Base-by-base conservation (phyloP, 108 stramenopile genomes). In the Pseudonitzschia pungens region DNA sequence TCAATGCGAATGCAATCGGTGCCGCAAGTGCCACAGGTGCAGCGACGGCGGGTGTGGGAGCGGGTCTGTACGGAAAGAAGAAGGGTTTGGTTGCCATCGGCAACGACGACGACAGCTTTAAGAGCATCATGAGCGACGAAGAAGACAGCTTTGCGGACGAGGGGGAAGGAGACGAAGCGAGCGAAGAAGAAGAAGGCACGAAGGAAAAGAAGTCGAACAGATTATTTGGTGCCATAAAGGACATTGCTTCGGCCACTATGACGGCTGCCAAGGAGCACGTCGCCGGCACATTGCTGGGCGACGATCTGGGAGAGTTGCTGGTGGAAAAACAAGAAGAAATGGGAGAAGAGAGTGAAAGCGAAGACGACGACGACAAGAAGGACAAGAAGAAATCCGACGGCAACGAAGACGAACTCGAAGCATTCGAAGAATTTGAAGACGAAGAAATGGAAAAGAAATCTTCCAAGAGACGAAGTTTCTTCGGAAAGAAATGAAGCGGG, bases 231-330 rank as follows among this genome's bases (percentile, higher is more conserved):
- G 26, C 68, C 22, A 15, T 82, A 0, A 63, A 51, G 20, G 69
- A 69, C 40, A 52, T 76, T 22, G 81, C 58, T 7, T n/a, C 81
- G 11, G 77, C 81, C 22, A 68, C 73, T 22, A 27, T 41, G 16
- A 71, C 78, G 4, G 76, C 71, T 4, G 84, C 78, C 70, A 82
- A 84, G 71, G 83, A 84, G 43, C 50, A 67, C 22, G 14, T 84
- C 0, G 79, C 79, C 11, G 40, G 40, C 16, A 51, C 76, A n/a
- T 11, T 81, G 9, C 22, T 81, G 12, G 80, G 80, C 21, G 77
- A 74, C 51, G 81, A 82, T 59, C 59, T 75, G 31, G 81, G 71
- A 55, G 84, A 76, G 71, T 51, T 43, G 42, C 31, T 80, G 18
- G 81, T 82, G 0, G 84, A 85, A 71, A 33, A 52, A 56, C 22